Conservation (phyloP, 192 early-diverging fungal species). For the Phlyctochytrium planicorne region DNA sequence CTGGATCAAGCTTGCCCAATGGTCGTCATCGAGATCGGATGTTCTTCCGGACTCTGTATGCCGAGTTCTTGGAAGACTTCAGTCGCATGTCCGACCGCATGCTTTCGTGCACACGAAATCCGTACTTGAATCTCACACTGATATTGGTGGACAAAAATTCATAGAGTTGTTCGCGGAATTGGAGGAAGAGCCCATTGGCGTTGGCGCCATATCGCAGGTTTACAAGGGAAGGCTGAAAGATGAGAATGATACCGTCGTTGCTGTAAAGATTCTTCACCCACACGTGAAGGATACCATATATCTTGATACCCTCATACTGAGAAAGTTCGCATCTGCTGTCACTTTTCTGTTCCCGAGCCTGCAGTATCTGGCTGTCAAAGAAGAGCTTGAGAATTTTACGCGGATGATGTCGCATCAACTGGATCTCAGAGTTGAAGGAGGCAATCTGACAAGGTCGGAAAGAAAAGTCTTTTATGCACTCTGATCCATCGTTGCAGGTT, state of each 20-base stretch:
- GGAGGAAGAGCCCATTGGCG: conserved; percentile 75
- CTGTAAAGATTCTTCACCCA: conserved; percentile 93
- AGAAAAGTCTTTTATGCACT: too few species aligned
- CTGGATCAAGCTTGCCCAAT: conserved; percentile 92
- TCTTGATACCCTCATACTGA: conserved; percentile 84
- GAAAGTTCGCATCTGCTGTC: conserved; percentile 61
- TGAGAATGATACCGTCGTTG: too few species aligned
- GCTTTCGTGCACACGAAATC: conserved; percentile 63
- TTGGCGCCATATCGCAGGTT: conserved; percentile 95
- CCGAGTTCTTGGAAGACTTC: conserved; percentile 71
- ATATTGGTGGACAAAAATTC: conserved; percentile 54
- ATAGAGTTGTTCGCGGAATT: conserved; percentile 80
- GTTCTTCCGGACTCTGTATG: conserved; percentile 79
- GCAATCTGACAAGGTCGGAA: too few species aligned
- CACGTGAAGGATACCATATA: conserved; percentile 62
- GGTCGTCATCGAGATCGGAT: conserved; percentile 88
- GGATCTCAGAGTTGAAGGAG: conserved; percentile 78
- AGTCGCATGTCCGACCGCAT: conserved; percentile 79
- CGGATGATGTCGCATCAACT: conserved; percentile 90
- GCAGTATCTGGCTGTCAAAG: conserved; percentile 81
- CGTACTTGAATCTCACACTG: conserved; percentile 63
- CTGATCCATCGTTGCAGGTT: too few species aligned
- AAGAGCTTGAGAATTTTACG: conserved; percentile 87
- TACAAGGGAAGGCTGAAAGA: conserved; percentile 19
- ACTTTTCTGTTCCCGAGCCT: conserved; percentile 68